Base-by-base conservation (phyloP, 306 rosid genomes). In the Pyrus betulifolia region DNA sequence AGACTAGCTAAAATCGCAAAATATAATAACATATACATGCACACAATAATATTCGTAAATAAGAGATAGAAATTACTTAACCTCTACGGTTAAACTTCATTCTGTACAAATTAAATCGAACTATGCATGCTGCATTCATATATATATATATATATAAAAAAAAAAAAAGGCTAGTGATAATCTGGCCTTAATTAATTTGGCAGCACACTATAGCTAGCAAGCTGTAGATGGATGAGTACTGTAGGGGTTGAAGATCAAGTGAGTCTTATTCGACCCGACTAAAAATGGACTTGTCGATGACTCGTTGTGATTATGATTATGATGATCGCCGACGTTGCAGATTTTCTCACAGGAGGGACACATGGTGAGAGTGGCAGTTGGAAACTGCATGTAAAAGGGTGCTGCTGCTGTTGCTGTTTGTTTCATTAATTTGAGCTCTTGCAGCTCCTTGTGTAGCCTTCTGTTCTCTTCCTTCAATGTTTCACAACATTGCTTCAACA, bases 321-420 rank as follows among this genome's bases (percentile, higher is more conserved):
- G 19, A 46, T 74, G 70, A 21, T 74, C 78, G 9, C 30, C 45
- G n/a, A 67, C 70, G 17, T 23, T 45, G 70, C 85, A 69, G 46
- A 88, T 77, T 76, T 83, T 81, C 55, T 90, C 91, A 74, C 97
- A 93, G 11, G 97, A 91, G 31, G 98, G 91, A 80, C 98, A 93
- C 30, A 87, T 70, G 40, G 84, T 85, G 60, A 91, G 88, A 22
- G 85, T 88, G 45, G 93, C 87, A 0, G 95, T 70, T 49, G 82
- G 93, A 79, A 90, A 75, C 70, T 82, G 91, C 95, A 80, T 72
- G 69, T 82, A 86, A 62, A 86, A 74, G 11, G 88, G 84, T 18
- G 88, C 83, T 12, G 80, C 78, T 15, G 83, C 21, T 17, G 88
- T 5, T 6, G 86, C 11, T 5, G 85, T 66, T 74, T 73, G 59